A percentile compares a stretch with the other conserved stretches of the same genome.
These are phyloP conservation scores for Trametes sp. DNA, from an alignment of 1,284 basidiomycete genomes.

Conservation along the genomic window DNA sequence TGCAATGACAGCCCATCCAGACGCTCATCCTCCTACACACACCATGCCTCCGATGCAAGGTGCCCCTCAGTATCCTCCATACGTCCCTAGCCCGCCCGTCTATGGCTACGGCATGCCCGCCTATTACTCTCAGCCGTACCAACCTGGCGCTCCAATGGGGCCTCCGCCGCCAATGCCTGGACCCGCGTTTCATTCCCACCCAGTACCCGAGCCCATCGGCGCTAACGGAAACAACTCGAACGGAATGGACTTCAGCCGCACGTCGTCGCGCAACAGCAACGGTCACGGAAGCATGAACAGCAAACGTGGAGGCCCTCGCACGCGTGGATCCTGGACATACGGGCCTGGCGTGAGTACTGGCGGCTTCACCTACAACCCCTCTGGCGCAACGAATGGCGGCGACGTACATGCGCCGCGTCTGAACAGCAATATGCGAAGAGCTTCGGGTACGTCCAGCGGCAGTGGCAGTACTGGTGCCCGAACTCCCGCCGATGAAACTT, in stretches of 20 bases:
- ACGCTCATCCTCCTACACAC: constrained; percentile 26
- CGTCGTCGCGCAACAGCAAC: constrained; percentile 44
- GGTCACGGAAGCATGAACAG: constrained; percentile 38
- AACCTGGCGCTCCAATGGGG: constrained; percentile 46
- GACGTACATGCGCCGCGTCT: constrained; percentile 71
- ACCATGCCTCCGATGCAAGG: constrained; percentile 34
- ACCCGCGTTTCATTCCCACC: constrained; percentile 34
- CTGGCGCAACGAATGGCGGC: constrained; percentile 61
- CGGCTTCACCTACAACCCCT: constrained; percentile 42
- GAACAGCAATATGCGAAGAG: constrained; percentile 55
- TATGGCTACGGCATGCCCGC: constrained; percentile 55
- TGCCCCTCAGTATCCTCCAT: constrained; percentile 47
- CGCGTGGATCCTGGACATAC: constrained; percentile 69
- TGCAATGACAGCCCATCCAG: constrained; percentile 18
- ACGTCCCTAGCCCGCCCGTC: constrained; percentile 45
- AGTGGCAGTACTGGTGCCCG: constrained; percentile 61
- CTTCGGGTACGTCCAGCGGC: constrained; percentile 53
- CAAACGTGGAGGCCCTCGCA: constrained; percentile 51
- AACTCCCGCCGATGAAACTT: constrained; percentile 76
- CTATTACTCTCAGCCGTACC: constrained; percentile 51
- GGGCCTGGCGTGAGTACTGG: constrained; percentile 65
- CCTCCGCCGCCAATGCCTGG: constrained; percentile 40
- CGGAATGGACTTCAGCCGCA: constrained; percentile 43
- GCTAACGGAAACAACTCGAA: constrained; percentile 25
- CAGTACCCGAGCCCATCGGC: constrained; percentile 10